Evolutionary conservation across 1,139 yeast species (phyloP), one percentile per base, ranked within the genome.

Genomic region (Debaryomyces coudertii): DNA sequence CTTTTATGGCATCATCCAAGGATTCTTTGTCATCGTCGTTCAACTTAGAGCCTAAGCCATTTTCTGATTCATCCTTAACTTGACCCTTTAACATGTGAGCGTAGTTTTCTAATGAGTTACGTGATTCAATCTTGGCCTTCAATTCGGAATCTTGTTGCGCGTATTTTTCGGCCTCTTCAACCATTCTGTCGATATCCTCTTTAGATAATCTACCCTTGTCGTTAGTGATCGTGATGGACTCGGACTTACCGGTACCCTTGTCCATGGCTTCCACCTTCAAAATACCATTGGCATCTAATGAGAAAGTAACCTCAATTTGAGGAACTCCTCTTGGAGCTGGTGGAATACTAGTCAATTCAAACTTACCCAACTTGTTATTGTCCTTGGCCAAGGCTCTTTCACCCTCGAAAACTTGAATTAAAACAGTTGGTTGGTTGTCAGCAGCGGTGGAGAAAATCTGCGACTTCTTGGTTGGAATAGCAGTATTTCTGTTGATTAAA

Each of bases 151-250:
- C 97, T 74, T 89, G 92, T 64, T 85, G 85, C 57, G 96, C 95
- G 64, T 77, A 90, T 73, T 87, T 83, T 75, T 88, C 96, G 56
- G 96, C 96, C 68, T 90, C 96, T 70, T 85, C 90, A 60, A 89
- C 95, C 96, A 89, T 90, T 74, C 90, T 86, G 65, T 89, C 96
- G 61, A 89, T 89, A 51, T 89, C 96, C 53, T 89, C 96, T 76
- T 87, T 87, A 51, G 96, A 80, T 66, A 93, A 82, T 80, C 98
- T 88, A 64, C 97, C 97, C 82, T 92, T 90, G 72, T 93, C 98
- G 69, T 93, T 93, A 63, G 93, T 89, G 71, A 93, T 93, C 53
- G 96, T 89, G 65, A 93, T 89, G 53, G 95, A 85, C 73, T 93
- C 90, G 49, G 93, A 83, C 76, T 90, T 90, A 75, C 78, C 78